Percentiles rank a stretch among this genome's conserved stretches.
Conservation (phyloP, 495 filamentous ascomycete species). For the Neurospora sp. region DNA sequence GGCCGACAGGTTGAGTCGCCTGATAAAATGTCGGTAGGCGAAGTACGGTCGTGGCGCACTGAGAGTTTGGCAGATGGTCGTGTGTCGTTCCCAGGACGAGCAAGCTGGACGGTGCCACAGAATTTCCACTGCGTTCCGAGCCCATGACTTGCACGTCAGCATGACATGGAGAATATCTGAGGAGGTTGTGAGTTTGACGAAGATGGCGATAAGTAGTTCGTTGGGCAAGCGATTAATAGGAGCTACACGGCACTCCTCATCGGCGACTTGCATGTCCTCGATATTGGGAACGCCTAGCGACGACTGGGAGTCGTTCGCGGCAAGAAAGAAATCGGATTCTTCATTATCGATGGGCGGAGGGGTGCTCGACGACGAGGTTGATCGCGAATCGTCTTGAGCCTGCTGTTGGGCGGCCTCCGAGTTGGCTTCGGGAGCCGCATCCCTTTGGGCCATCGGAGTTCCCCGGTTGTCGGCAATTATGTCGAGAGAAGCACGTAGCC, state of each 20-base stretch:
- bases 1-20: constrained; percentile 77
- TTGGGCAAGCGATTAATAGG: constrained; percentile 80
- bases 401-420: constrained; percentile 1
- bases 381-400: constrained; percentile 24
- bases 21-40: constrained; percentile 76
- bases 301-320: constrained; percentile 80
- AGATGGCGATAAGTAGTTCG: constrained; percentile 88
- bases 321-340: constrained; percentile 86
- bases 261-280: constrained; percentile 55
- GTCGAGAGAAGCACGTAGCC: constrained; percentile 32
- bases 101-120: constrained; percentile 93
- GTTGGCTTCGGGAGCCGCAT: constrained; percentile 6
- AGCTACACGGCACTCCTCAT: constrained; percentile 49
- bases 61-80: constrained; percentile 68
- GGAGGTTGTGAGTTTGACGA: constrained; percentile 68
- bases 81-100: constrained; percentile 70
- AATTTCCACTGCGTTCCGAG: constrained; percentile 82
- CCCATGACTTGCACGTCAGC: constrained; percentile 88
- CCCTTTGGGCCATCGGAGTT: neutral
- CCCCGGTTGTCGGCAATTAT: constrained; percentile 29
- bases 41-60: constrained; percentile 63
- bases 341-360: constrained; percentile 69
- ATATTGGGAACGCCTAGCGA: constrained; percentile 73
- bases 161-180: constrained; percentile 77
- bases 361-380: constrained; percentile 72